Base-by-base conservation (phyloP, 73 alveolate genomes). In the Blepharisma japonicum region DNA sequence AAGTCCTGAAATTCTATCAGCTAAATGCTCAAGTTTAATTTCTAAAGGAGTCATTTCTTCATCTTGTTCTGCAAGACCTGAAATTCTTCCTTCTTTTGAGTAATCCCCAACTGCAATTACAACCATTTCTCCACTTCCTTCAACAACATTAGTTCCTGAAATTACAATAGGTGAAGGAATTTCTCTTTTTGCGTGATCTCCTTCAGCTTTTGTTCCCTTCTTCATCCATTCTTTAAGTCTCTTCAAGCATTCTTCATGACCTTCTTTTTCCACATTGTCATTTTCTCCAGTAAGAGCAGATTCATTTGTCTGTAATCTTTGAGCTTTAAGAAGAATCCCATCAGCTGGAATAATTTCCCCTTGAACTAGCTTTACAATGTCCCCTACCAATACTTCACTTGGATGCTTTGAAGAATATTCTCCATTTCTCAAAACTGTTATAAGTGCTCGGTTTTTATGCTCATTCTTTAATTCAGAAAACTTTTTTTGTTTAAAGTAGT, bases 281-380 rank as follows among this genome's bases (percentile, higher is more conserved):
- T 89, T 87, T 82, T 93, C 98, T 6, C 98, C 98, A 23, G 98
- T 93, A 90, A 93, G 82, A 55, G 98, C 97, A 68, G 97, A 70
- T 78, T 95, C 99, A 82, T 92, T 95, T 49, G 94, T 84, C 51
- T 87, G 85, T 20, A 93, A 68, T 25, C 89, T 96, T 14, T 81
- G 77, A 45, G 98, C 98, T 71, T 92, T 94, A 25, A 85, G 7
- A 38, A 85, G 77, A 45, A 90, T 77, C 6, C 95, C 94, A 67
- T 94, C 98, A 56, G 98, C 98, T 0, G 98, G 97, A 53, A 93
- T 86, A 56, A 89, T 94, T 81, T 81, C 84, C 8, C 98, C 98
- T 72, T 86, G 80, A 49, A 88, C 91, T 49, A 93, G 87, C 56
- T 78, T 78, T 11, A 93, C 94, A 25, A 93, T 80, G 86, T 93